phyloP scores from a whole-genome alignment of 129 eudicot genomes.

The Lactuca sativa region DNA sequence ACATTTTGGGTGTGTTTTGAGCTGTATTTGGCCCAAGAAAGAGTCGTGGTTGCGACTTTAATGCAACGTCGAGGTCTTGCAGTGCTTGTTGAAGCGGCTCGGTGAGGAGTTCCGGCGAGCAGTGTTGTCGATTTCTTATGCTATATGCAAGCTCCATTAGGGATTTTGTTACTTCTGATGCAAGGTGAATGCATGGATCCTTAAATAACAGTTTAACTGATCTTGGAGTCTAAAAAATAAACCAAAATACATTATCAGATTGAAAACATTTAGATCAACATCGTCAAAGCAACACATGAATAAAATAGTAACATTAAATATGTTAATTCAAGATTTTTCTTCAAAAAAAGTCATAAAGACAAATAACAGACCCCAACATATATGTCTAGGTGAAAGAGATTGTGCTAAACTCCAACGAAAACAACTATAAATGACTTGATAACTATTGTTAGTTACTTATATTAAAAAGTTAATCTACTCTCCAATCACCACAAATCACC shows the following conservation, averaged over 20 bases:
- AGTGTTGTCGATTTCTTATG: conserved; percentile 64
- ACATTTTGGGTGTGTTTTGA: conserved; percentile 33
- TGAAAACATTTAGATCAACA: too few relatives aligned
- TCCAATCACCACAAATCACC: too few relatives aligned
- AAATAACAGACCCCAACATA: too few relatives aligned
- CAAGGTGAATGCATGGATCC: conserved; percentile 75
- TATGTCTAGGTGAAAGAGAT: too few relatives aligned
- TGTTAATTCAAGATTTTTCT: too few relatives aligned
- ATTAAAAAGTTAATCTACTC: too few relatives aligned
- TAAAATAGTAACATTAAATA: too few relatives aligned
- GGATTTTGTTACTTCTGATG: conserved; percentile 69
- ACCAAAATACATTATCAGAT: not conserved
- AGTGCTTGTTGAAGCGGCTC: conserved; percentile 75
- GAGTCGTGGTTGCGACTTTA: conserved; percentile 86
- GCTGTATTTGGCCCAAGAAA: conserved; percentile 61
- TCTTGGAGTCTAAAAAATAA: conserved; percentile 57
- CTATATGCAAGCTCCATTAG: conserved; percentile 68
- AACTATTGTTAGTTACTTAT: too few relatives aligned
- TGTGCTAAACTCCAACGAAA: too few relatives aligned
- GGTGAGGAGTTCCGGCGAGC: conserved; percentile 72
- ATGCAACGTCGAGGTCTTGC: conserved; percentile 66
- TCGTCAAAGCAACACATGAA: too few relatives aligned
- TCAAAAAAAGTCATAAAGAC: too few relatives aligned
- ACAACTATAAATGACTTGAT: too few relatives aligned
- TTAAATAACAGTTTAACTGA: conserved; percentile 69